A percentile compares a stretch with the other conserved stretches of the same genome.
phyloP scores from a whole-genome alignment of 805 yeast species.

The Priceomyces haplophilus region DNA sequence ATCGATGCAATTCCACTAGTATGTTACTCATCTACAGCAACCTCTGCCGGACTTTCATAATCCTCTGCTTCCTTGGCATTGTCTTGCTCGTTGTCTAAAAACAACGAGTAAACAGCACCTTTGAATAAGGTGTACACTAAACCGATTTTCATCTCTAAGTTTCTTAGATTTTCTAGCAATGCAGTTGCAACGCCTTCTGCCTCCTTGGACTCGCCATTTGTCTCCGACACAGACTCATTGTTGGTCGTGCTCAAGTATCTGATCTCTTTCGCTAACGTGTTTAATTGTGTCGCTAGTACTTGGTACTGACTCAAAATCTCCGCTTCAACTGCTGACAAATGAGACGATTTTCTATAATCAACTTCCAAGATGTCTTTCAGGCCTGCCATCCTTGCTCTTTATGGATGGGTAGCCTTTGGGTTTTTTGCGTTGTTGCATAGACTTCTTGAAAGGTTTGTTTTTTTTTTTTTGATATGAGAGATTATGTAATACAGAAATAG shows the following conservation, averaged over 20 bases:
- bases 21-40: background rate
- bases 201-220: constrained; percentile 7
- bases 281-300: constrained; percentile 30
- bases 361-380: constrained; percentile 15
- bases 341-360: constrained; percentile 16
- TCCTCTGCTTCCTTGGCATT: constrained; percentile 7
- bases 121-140: constrained; percentile 64
- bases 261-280: constrained; percentile 31
- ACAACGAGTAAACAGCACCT: constrained; percentile 66
- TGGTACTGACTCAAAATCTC: constrained; percentile 39
- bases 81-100: constrained; percentile 46
- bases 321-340: constrained; percentile 27
- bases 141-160: constrained; percentile 60
- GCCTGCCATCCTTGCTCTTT: constrained; percentile 7
- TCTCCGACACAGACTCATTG: constrained; percentile 1
- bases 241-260: constrained; percentile 21
- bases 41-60: constrained; percentile 4
- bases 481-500: background rate
- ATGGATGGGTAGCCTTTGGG: background rate
- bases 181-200: constrained; percentile 24
- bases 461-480: background rate
- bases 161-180: constrained; percentile 49
- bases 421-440: background rate
- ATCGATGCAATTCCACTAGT: too few relatives aligned
- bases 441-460: background rate